Base-by-base conservation (phyloP, 2,329 filamentous ascomycete genomes). In the Hirsutella minnesotensis region DNA sequence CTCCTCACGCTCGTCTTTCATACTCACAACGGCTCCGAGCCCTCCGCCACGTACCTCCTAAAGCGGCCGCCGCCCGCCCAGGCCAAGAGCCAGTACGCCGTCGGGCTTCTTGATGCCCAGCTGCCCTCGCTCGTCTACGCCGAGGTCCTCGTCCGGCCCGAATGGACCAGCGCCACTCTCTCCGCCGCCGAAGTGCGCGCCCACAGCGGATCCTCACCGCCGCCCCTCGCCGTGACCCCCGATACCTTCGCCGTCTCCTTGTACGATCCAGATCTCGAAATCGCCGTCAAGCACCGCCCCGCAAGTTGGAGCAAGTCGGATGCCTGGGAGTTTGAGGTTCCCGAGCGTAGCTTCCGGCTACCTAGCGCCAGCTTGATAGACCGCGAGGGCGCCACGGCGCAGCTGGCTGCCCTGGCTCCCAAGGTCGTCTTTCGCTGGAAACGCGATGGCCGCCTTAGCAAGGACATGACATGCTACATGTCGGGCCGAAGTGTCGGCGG, bases 291-390 rank as follows among this genome's bases (percentile, higher is more conserved):
- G 52, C 75, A 81, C 54, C 78, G 83, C 51, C 73, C 81, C 34
- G 82, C 84, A 29, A 80, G 81, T 47, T 94, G 88, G 83, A 88
- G 83, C 47, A 82, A 79, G 46, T 81, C 79, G 13, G 79, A 87
- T 41, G 77, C 77, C 42, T 98, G 90, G 82, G 86, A 92, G 49
- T 96, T 98, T 62, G 86, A 90, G 60, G 81, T 98, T 64, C 92
- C 92, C 0, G 79, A 89, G 56, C 81, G 80, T 46, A 84, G 81
- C 21, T 98, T 98, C 60, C 77, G 83, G 24, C 70, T 80, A 43
- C 92, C 92, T 0, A 94, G 85, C 12, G 68, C 73, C 1, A 92
- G 86, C 33, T 75, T 75, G 39, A 69, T 98, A 37, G 92, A 96
- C 58, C 78, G 81, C 39, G 81, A 80, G 51, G 35, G 35, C 0